Evolutionary conservation across 768 basidiomycete genomes (phyloP).

Genomic region (Trametes coccinea): DNA sequence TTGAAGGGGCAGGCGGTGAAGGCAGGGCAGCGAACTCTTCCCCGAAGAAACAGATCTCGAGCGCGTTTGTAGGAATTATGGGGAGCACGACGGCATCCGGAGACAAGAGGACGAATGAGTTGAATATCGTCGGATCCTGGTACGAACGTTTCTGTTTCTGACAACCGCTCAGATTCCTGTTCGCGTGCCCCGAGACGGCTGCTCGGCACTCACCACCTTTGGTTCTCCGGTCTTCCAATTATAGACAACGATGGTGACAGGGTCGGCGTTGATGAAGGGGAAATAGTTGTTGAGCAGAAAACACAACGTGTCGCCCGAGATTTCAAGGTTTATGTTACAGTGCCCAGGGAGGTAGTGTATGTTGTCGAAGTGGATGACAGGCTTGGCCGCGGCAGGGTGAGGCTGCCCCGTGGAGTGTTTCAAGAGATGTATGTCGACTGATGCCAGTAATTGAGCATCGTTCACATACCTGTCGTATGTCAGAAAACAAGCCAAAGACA

Average conservation of each 20-base stretch:
- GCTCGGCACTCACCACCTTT: conserved; percentile 24
- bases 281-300: conserved; percentile 25
- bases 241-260: conserved; percentile 19
- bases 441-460: conserved; percentile 12
- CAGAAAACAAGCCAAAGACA: no score
- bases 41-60: conserved; percentile 27
- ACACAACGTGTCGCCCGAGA: conserved; percentile 26
- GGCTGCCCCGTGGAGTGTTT: conserved; percentile 24
- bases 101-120: conserved; percentile 30
- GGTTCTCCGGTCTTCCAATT: conserved; percentile 33
- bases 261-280: conserved; percentile 13
- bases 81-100: conserved; percentile 30
- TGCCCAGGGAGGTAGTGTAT: conserved; percentile 19
- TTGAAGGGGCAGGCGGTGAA: background rate
- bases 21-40: background rate
- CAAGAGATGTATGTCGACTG: conserved; percentile 23
- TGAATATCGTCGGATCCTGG: conserved; percentile 21
- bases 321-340: conserved; percentile 25
- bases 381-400: conserved; percentile 24
- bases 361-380: conserved; percentile 19
- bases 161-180: background rate
- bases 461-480: conserved; percentile 7
- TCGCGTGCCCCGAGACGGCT: background rate
- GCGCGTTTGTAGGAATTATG: conserved; percentile 19
- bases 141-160: conserved; percentile 15